These are phyloP conservation scores for Ambrosia artemisiifolia DNA, from an alignment of 129 eudicot genomes.

Conservation along the genomic window DNA sequence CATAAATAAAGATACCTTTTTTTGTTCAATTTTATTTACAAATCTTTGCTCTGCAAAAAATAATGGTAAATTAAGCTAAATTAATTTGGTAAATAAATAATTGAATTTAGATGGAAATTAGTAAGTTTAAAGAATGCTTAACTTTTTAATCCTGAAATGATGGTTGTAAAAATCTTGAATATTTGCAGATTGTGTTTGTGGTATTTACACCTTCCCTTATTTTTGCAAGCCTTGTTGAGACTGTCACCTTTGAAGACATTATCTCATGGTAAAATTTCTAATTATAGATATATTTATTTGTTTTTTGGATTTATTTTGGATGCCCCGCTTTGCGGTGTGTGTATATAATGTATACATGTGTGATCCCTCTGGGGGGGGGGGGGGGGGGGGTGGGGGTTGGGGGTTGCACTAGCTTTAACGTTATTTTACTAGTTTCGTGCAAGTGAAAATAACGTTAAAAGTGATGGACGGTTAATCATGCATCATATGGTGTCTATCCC, in stretches of 20 bases:
- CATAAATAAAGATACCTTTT: too few relatives aligned
- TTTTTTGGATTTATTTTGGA: neutral
- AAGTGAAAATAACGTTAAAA: too few relatives aligned
- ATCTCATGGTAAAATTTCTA: conserved; percentile 60
- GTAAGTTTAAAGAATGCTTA: neutral
- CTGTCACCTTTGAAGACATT: conserved; percentile 73
- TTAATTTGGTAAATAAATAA: neutral
- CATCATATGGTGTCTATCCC: too few relatives aligned
- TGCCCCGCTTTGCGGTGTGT: too few relatives aligned
- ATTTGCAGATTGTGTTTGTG: conserved; percentile 73
- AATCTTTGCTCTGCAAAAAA: neutral
- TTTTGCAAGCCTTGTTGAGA: conserved; percentile 74
- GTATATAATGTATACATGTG: too few relatives aligned
- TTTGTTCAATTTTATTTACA: too few relatives aligned
- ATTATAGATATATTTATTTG: neutral
- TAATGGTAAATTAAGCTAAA: neutral
- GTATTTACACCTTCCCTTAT: conserved; percentile 81
- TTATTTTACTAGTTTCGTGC: too few relatives aligned
- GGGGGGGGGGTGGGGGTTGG: too few relatives aligned
- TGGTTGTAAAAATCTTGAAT: neutral
- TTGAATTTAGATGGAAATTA: neutral
- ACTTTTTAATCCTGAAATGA: neutral
- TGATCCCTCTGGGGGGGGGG: too few relatives aligned
- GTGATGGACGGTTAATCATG: too few relatives aligned
- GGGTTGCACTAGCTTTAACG: too few relatives aligned